These are phyloP conservation scores for Beta lomatogona DNA, from an alignment of 179 eudicot species.

Conservation along the genomic window DNA sequence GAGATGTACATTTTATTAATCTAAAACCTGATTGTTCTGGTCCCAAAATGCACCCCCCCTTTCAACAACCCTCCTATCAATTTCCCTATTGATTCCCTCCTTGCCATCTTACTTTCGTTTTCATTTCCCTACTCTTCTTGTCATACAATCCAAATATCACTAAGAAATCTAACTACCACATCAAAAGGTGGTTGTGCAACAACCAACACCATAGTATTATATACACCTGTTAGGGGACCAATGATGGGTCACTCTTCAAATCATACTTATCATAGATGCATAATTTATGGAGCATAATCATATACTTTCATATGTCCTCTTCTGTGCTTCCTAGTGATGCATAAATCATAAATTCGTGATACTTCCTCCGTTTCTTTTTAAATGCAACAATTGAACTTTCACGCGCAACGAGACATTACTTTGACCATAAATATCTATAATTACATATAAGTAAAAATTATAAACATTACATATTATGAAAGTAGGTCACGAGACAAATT, in stretches of 20 bases:
- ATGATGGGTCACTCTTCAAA: background rate
- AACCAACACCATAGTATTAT: conserved; percentile 24
- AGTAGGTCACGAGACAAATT: no score
- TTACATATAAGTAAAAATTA: no score
- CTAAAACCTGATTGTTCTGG: no score
- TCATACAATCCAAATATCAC: conserved; percentile 14
- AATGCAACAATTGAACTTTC: no score
- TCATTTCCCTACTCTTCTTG: conserved; percentile 21
- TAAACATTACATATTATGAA: no score
- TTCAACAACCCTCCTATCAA: background rate
- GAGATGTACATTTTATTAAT: no score
- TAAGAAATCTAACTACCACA: conserved; percentile 19
- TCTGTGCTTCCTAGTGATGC: background rate
- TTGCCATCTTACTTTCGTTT: conserved; percentile 10
- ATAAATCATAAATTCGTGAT: background rate
- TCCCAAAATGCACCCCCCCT: background rate
- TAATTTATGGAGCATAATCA: background rate
- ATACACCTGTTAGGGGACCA: conserved; percentile 25
- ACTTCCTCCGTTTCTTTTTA: no score
- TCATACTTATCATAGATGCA: background rate
- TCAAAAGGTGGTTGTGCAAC: conserved; percentile 34
- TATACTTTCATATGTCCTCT: background rate
- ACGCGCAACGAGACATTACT: no score
- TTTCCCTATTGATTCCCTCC: conserved; percentile 1
- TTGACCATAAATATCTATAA: no score